Conservation (phyloP, 2,329 filamentous ascomycete genomes). For the Chaetomium strumarium region DNA sequence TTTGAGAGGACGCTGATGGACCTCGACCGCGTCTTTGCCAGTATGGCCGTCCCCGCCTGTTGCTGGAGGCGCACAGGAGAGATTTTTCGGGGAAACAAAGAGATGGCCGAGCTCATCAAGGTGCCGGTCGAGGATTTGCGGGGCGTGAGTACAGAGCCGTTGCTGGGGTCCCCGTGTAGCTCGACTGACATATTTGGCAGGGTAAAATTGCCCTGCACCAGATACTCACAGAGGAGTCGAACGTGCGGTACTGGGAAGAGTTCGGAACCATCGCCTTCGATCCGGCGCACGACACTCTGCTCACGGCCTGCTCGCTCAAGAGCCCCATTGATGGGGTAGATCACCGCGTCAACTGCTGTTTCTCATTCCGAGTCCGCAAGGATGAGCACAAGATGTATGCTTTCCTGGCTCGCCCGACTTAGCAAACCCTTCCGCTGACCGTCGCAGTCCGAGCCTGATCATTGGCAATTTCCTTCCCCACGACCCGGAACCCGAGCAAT, state of each 20-base stretch:
- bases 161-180: neutral
- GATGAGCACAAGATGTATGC: constrained; percentile 95
- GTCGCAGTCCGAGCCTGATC: constrained; percentile 76
- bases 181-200: constrained; percentile 40
- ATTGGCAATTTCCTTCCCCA: constrained; percentile 96
- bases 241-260: constrained; percentile 98
- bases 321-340: constrained; percentile 65
- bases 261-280: constrained; percentile 98
- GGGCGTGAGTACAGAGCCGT: constrained; percentile 59
- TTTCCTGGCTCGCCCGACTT: neutral
- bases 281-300: constrained; percentile 82
- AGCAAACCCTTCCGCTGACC: neutral
- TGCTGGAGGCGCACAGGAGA: constrained; percentile 96
- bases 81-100: constrained; percentile 95
- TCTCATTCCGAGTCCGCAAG: constrained; percentile 92
- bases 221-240: constrained; percentile 88
- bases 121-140: constrained; percentile 85
- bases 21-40: constrained; percentile 96
- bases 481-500: constrained; percentile 43
- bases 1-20: constrained; percentile 96
- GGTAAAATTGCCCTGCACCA: constrained; percentile 93
- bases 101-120: constrained; percentile 95
- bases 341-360: constrained; percentile 83
- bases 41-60: constrained; percentile 97
- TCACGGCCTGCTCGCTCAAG: constrained; percentile 89